A percentile compares a stretch with the other conserved stretches of the same genome.
phyloP scores from a whole-genome alignment of 306 rosid species.

The Hippophae rhamnoides region DNA sequence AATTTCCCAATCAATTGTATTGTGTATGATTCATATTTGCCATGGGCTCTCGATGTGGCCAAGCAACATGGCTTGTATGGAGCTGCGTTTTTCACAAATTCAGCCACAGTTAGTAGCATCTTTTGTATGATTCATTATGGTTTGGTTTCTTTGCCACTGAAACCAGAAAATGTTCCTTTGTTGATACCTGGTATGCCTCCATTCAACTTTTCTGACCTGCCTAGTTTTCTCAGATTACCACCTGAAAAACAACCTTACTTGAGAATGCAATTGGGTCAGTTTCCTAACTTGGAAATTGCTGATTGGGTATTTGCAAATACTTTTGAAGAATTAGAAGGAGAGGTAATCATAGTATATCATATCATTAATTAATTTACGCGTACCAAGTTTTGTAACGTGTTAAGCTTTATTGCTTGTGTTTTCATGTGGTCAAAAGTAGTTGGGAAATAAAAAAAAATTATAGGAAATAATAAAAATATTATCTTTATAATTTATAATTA shows the following conservation, averaged over 20 bases:
- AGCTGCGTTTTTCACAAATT: constrained; percentile 31
- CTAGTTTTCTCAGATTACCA: constrained; percentile 13
- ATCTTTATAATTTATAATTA: too few species aligned
- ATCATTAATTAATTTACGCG: too few species aligned
- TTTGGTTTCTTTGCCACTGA: constrained; percentile 10
- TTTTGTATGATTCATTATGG: constrained; percentile 19
- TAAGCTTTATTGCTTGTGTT: not conserved
- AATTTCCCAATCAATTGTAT: constrained; percentile 25
- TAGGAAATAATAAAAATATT: too few species aligned
- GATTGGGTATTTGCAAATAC: constrained; percentile 35
- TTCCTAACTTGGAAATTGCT: constrained; percentile 16
- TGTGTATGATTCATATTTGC: constrained; percentile 30
- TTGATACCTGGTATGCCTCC: constrained; percentile 29
- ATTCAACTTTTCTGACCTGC: constrained; percentile 21
- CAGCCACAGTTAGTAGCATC: constrained; percentile 27
- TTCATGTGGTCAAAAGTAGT: too few species aligned
- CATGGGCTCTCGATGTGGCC: constrained; percentile 40
- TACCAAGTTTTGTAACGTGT: not conserved
- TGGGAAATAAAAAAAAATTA: too few species aligned
- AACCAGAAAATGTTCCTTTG: constrained; percentile 6
- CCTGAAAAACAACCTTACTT: constrained; percentile 17
- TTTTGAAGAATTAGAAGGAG: constrained; percentile 27
- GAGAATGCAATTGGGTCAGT: constrained; percentile 16
- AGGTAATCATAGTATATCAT: constrained; percentile 9
- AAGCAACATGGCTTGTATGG: constrained; percentile 13